phyloP scores from a whole-genome alignment of 1,284 basidiomycete genomes.

The Fomitopsis betulina region DNA sequence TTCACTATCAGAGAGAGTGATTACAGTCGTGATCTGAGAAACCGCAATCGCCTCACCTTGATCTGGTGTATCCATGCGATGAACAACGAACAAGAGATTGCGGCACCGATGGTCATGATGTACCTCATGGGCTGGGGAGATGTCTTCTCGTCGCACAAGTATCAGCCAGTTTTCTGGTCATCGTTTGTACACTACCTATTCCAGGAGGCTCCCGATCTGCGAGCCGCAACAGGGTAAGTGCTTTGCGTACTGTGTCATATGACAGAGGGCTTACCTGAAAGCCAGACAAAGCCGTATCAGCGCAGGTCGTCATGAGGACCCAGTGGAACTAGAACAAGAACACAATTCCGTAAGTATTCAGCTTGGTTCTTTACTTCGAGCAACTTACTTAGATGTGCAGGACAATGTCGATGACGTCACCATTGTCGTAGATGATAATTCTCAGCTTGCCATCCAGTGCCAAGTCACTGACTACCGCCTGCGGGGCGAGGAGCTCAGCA shows the following conservation, averaged over 20 bases:
- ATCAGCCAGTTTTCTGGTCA: slow-evolving; percentile 26
- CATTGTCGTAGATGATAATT: background rate
- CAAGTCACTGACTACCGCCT: slow-evolving; percentile 16
- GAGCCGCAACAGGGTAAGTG: background rate
- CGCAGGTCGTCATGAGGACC: too few species aligned
- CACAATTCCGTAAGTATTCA: too few species aligned
- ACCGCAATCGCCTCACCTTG: too few species aligned
- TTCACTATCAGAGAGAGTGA: slow-evolving; percentile 16
- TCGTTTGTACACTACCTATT: slow-evolving; percentile 1
- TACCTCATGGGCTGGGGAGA: slow-evolving; percentile 33
- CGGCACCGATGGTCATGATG: slow-evolving; percentile 29
- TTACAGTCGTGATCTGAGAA: too few species aligned
- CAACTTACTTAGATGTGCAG: background rate
- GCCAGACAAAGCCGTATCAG: too few species aligned
- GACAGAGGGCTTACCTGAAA: background rate
- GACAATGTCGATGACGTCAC: background rate
- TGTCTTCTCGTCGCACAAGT: slow-evolving; percentile 15
- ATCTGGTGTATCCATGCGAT: too few species aligned
- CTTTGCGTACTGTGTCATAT: too few species aligned
- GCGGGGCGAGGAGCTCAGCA: slow-evolving; percentile 13
- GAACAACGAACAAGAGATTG: slow-evolving; percentile 26
- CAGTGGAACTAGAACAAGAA: too few species aligned
- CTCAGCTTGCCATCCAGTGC: slow-evolving; percentile 1
- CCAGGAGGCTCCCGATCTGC: slow-evolving; percentile 8
- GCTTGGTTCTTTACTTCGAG: too few species aligned